A percentile compares a stretch with the other conserved stretches of the same genome.
These are phyloP conservation scores for Fraxinus floribunda DNA, from an alignment of 305 asterid genomes.

Conservation along the genomic window DNA sequence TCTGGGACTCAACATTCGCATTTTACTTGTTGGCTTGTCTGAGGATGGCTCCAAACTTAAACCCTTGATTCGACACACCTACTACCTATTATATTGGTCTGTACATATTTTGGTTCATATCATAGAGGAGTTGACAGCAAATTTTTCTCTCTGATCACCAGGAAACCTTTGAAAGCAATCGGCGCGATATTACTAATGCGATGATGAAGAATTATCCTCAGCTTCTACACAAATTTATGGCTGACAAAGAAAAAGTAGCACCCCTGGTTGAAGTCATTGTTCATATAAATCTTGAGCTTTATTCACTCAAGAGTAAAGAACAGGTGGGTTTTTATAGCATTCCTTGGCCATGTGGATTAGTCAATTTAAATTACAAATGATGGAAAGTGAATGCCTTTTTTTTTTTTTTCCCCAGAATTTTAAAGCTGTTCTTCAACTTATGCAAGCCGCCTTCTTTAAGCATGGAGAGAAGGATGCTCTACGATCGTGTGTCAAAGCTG, in stretches of 20 bases:
- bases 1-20: not conserved
- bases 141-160: slow-evolving; percentile 33
- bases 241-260: slow-evolving; percentile 80
- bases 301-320: slow-evolving; percentile 88
- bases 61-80: not conserved
- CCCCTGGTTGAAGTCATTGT: slow-evolving; percentile 73
- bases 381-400: slow-evolving; percentile 8
- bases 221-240: slow-evolving; percentile 82
- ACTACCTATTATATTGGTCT: not conserved
- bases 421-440: slow-evolving; percentile 63
- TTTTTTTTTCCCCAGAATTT: slow-evolving; percentile 54
- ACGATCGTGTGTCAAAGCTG: slow-evolving; percentile 84
- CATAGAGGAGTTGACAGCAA: not conserved
- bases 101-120: not conserved
- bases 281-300: slow-evolving; percentile 78
- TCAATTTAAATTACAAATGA: slow-evolving; percentile 13
- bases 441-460: slow-evolving; percentile 80
- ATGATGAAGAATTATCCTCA: slow-evolving; percentile 89
- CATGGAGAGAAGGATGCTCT: slow-evolving; percentile 88
- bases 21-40: not conserved
- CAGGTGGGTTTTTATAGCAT: slow-evolving; percentile 49
- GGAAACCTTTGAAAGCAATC: slow-evolving; percentile 71
- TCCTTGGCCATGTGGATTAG: slow-evolving; percentile 18
- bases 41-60: not conserved
- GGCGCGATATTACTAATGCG: slow-evolving; percentile 66